Conservation (phyloP, 2,329 filamentous ascomycete genomes). For the Phialocephala subalpina region DNA sequence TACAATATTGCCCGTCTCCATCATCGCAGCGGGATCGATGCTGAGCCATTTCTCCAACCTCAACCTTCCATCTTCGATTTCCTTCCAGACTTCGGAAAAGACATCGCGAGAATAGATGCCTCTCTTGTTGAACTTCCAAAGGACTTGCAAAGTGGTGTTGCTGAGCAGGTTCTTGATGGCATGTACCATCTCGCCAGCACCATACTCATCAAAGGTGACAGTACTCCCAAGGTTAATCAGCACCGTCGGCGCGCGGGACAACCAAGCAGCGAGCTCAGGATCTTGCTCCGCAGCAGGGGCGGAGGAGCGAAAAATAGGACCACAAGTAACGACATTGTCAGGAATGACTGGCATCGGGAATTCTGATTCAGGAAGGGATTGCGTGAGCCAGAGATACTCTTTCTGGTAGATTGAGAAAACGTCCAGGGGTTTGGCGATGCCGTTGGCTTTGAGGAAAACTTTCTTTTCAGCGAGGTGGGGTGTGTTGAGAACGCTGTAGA, state of each 20-base stretch:
- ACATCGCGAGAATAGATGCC: conserved; percentile 6
- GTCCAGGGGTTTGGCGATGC: conserved; percentile 23
- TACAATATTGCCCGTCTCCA: conserved; percentile 45
- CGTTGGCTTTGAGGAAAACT: conserved; percentile 37
- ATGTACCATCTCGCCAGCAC: conserved; percentile 48
- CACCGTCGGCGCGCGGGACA: conserved; percentile 47
- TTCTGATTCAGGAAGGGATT: conserved; percentile 18
- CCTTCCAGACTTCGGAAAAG: conserved; percentile 22
- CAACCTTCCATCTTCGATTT: conserved; percentile 1
- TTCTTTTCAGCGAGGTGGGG: conserved; percentile 28
- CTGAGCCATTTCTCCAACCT: conserved; percentile 23
- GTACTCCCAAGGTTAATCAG: conserved; percentile 53
- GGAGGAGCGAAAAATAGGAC: conserved; percentile 50
- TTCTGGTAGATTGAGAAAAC: conserved; percentile 12
- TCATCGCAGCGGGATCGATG: conserved; percentile 35
- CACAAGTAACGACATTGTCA: conserved; percentile 50
- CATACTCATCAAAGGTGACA: conserved; percentile 16
- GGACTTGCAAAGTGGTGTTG: conserved; percentile 35
- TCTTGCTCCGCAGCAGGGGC: conserved; percentile 47
- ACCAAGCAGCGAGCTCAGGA: conserved; percentile 50
- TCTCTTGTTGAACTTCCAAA: conserved; percentile 44
- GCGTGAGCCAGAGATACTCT: conserved; percentile 34
- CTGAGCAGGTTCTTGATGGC: conserved; percentile 48
- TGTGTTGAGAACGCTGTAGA: conserved; percentile 26
- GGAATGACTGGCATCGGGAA: conserved; percentile 49